Base-by-base conservation (phyloP, 495 filamentous ascomycete species). In the Talaromyces adpressus region DNA sequence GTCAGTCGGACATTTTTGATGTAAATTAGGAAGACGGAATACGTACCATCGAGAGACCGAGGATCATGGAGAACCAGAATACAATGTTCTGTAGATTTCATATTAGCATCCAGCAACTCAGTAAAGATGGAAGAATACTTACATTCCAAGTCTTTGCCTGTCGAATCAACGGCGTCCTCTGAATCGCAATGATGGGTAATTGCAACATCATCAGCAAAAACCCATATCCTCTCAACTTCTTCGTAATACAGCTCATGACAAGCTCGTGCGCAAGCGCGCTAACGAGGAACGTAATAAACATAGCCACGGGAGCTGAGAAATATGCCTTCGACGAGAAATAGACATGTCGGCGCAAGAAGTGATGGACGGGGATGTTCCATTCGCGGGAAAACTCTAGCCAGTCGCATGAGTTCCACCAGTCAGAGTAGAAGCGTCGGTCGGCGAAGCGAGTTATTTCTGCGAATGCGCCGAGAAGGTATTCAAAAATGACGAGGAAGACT, bases 361-460 rank as follows among this genome's bases (percentile, higher is more conserved):
- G 89, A 79, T 98, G 95, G n/a, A 98, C 94, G 56, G 94, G 94
- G 51, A 96, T 87, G 72, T 98, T 98, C 94, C 94, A 98, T 78
- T 98, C 92, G 62, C 94, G 84, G 20, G 89, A 93, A 75, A 98
- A 98, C 74, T 98, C 94, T 63, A 98, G 87, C 81, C 81, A 84
- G 68, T 84, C 81, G 62, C 81, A 81, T 1, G 81, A 83, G 59
- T 84, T 84, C 93, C 93, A 98, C 93, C 93, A 98, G 79, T 98
- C 93, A 27, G 89, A 88, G 75, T 97, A 98, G 75, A 98, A 98
- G 72, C 94, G 92, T 9, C 93, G 85, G 73, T 98, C 93, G 22
- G 89, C 93, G 68, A 98, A 98, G 66, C 89, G 86, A 20, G 94
- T 97, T 64, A 97, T 72, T 73, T 98, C 94, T 9, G 92, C 94